phyloP scores from a whole-genome alignment of 2,329 filamentous ascomycete genomes.

The Diaporthe aspalathi region DNA sequence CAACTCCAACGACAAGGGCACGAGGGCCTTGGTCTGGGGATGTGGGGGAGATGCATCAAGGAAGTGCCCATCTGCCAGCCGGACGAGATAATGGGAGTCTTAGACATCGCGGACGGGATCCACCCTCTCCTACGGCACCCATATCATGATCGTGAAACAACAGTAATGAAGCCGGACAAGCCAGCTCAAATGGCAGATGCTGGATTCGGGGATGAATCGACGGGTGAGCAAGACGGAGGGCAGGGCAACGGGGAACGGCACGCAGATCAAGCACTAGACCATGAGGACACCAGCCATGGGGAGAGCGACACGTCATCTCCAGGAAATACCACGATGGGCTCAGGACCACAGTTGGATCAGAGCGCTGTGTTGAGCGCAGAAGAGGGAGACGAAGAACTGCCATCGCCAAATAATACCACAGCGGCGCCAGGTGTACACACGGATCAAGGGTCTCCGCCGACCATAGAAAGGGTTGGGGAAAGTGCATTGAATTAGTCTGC shows the following conservation, averaged over 20 bases:
- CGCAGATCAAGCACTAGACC: not conserved
- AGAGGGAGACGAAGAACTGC: too few species aligned
- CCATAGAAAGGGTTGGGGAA: too few species aligned
- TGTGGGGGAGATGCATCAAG: not conserved
- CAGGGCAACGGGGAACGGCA: not conserved
- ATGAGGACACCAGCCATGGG: not conserved
- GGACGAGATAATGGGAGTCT: not conserved
- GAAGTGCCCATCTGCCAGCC: not conserved
- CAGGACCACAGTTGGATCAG: not conserved
- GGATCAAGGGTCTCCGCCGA: too few species aligned
- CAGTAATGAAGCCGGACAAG: not conserved
- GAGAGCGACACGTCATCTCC: not conserved
- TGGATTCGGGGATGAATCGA: not conserved
- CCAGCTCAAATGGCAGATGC: not conserved
- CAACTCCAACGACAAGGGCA: not conserved
- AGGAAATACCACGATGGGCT: not conserved
- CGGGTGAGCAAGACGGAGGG: not conserved
- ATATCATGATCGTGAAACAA: not conserved
- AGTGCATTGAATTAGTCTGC: too few species aligned
- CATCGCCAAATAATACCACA: too few species aligned
- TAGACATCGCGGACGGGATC: not conserved
- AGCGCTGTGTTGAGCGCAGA: too few species aligned
- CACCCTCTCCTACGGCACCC: not conserved
- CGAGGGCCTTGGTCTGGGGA: not conserved
- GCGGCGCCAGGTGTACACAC: too few species aligned